Percentiles rank a stretch among this genome's conserved stretches.
Conservation (phyloP, 352 stramenopile species). For the Globisporangium barbulae region DNA sequence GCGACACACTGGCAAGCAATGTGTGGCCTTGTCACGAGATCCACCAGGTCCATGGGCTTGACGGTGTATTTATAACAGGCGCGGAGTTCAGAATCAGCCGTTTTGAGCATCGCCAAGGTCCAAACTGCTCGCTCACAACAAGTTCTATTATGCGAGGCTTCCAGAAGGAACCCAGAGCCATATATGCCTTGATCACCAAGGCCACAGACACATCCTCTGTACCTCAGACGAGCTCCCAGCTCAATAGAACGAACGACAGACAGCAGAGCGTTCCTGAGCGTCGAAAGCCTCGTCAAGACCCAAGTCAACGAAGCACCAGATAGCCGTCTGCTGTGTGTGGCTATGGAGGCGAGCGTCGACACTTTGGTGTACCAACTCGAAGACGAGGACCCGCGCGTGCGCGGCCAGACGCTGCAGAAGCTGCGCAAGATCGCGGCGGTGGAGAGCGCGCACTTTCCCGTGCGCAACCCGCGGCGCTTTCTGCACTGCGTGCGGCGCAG, state of each 20-base stretch:
- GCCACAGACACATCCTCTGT: neutral
- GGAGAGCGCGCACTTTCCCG: conserved; percentile 57
- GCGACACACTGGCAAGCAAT: neutral
- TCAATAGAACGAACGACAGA: too few species aligned
- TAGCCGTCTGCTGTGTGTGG: neutral
- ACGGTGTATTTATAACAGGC: neutral
- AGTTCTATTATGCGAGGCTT: conserved; percentile 1
- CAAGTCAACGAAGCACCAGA: neutral
- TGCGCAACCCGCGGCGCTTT: conserved; percentile 71
- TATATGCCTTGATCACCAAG: neutral
- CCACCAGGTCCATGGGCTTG: neutral
- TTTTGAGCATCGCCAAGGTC: neutral
- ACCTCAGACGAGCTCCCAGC: neutral
- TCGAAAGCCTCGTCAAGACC: too few species aligned
- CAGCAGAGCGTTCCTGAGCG: too few species aligned
- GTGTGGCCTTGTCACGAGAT: neutral
- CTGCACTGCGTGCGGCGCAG: conserved; percentile 65
- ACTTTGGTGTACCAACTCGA: conserved; percentile 80
- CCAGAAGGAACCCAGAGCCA: neutral
- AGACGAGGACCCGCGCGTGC: conserved; percentile 57
- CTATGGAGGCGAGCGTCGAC: conserved; percentile 57
- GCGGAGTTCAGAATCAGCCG: neutral
- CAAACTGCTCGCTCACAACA: neutral
- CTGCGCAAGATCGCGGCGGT: conserved; percentile 66
- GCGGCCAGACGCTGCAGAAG: conserved; percentile 51